These are phyloP conservation scores for Aspergillus diversus DNA, from an alignment of 495 filamentous ascomycete species.

Conservation along the genomic window DNA sequence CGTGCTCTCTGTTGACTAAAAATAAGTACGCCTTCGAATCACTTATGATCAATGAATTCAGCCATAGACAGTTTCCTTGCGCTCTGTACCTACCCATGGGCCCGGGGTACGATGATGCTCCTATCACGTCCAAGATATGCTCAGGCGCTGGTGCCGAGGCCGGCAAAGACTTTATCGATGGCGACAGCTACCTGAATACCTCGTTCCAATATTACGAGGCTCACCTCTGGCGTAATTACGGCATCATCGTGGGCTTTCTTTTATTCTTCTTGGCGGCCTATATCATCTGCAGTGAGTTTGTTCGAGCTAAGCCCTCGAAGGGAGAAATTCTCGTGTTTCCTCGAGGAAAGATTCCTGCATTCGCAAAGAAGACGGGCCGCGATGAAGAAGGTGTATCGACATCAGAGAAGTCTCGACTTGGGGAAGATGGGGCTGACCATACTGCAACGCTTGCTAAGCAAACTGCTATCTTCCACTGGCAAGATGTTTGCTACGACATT, in stretches of 20 bases:
- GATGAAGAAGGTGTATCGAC: conserved; percentile 36
- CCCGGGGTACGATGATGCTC: conserved; percentile 52
- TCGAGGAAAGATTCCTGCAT: conserved; percentile 68
- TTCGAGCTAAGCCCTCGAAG: conserved; percentile 78
- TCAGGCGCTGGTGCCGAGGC: conserved; percentile 62
- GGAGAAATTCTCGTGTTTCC: conserved; percentile 89
- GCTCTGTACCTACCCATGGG: conserved; percentile 61
- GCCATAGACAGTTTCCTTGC: conserved; percentile 65
- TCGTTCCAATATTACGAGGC: conserved; percentile 61
- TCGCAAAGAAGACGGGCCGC: conserved; percentile 54
- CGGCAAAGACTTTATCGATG: conserved; percentile 59
- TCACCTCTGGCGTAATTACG: conserved; percentile 81
- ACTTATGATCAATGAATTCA: conserved; percentile 90
- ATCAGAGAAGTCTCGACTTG: conserved; percentile 38
- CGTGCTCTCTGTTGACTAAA: background rate
- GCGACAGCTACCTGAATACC: conserved; percentile 68
- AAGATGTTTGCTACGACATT: conserved; percentile 83
- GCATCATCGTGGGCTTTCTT: conserved; percentile 77
- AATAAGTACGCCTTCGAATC: conserved; percentile 79
- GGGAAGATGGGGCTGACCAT: conserved; percentile 18
- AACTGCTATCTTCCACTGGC: conserved; percentile 83
- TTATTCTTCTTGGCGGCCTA: conserved; percentile 67
- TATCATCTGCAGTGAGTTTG: conserved; percentile 71
- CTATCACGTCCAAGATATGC: conserved; percentile 56
- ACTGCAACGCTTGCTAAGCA: conserved; percentile 50